Base-by-base conservation (phyloP, 2,329 filamentous ascomycete genomes). In the Claviceps pazoutovae region DNA sequence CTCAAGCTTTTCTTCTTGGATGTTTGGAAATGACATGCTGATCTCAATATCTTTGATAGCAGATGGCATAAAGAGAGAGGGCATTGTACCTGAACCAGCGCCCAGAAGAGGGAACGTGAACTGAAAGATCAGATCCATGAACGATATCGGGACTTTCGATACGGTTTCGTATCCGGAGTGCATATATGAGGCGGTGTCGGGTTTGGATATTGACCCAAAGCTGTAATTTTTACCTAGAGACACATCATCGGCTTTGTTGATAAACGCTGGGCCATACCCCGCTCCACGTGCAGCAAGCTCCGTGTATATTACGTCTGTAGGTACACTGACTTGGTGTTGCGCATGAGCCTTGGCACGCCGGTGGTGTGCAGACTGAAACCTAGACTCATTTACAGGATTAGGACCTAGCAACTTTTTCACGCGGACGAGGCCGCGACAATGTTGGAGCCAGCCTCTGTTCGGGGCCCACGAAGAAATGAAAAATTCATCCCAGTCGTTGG, bases 401-500 rank as follows among this genome's bases (percentile, higher is more conserved):
- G 46, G 6, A 1, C 5, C n/a, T 6, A 41, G 50, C 17, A 19
- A 5, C 34, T 50, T 52, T 14, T 30, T 48, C 2, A 74, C 66
- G 5, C 68, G 62, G 11, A 80, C 66, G 2, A 76, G 64, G 19
- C 76, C 76, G 48, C 71, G 68, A 59, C 78, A 81, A 57, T 83
- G 74, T 57, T 82, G 75, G 1, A 73, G 71, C 79, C 79, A 82
- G 8, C 74, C 73, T 39, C 74, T 68, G 13, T 64, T 68, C 13
- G 69, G 66, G 0, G 71, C 70, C 71, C 72, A 79, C 0, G 78
- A 79, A 44, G 70, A 76, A 30, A 83, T 75, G 1, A 69, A 64
- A 62, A 82, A 82, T 58, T 78, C 75, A 47, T 76, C 69, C 75
- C 76, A 79, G 3, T 64, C 60, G 30, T 72, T 71, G 0, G 71